Evolutionary conservation across 176 grass and related monocot genomes (phyloP), one percentile per base, ranked within the genome.

Genomic region (Raddia distichophylla): DNA sequence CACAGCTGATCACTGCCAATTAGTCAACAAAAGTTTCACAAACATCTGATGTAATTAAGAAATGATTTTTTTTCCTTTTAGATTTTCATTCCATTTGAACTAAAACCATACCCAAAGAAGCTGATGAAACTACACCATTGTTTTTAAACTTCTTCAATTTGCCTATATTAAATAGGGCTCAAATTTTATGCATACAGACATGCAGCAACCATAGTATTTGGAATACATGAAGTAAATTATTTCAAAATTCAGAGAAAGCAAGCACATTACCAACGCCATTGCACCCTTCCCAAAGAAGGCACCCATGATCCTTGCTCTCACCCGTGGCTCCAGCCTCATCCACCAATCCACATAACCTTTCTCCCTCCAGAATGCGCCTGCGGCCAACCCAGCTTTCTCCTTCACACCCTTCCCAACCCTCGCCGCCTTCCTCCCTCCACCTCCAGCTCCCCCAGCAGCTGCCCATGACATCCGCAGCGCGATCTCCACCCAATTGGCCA

Each of bases 321-420:
- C 72, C 72, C 75, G 84, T 6, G 82, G 88, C 78, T 98, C 96
- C 43, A 95, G 79, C 82, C 68, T 75, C 75, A 77, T 80, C 96
- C 96, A 98, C 96, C 96, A 98, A 80, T 98, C 92, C 62, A 91
- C 61, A 72, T 94, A 98, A 3, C 93, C 96, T 60, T 95, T 98
- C 76, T 93, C 94, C 88, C 96, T 98, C 96, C 90, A 98, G 86
- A 95, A 95, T 0, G 87, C 90, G 42, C 91, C 86, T 5, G 96
- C 84, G 12, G 96, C 90, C n/a, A 95, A 50, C 27, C 71, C 84
- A 17, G 86, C 84, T 79, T 94, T 98, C 73, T 95, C 92, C 90
- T 93, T 95, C 8, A 81, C 75, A 52, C 74, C 58, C 66, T 93
- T 98, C 46, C 87, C 88, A 10, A 87, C 72, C 75, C 90, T 91